These are phyloP conservation scores for Coccomyxa sp. DNA, from an alignment of 139 green algal species.

Conservation along the genomic window DNA sequence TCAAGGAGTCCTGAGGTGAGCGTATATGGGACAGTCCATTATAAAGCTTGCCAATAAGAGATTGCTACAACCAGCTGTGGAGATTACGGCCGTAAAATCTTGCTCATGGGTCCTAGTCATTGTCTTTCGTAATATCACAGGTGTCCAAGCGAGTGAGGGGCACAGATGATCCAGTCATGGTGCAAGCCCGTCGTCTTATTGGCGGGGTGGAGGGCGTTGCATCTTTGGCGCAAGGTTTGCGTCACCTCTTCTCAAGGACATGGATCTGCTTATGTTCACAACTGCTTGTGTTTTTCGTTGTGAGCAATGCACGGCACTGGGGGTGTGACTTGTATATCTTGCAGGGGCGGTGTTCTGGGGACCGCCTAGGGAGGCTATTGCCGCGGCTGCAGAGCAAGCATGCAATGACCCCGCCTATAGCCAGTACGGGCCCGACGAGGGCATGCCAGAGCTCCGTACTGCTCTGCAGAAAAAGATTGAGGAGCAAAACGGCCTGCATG, in stretches of 20 bases:
- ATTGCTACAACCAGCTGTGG: too few species aligned
- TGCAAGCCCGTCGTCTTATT: slow-evolving; percentile 59
- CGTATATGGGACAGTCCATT: too few species aligned
- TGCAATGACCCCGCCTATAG: slow-evolving; percentile 9
- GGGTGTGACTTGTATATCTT: background rate
- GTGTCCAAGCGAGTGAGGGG: slow-evolving; percentile 47
- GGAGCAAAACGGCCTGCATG: slow-evolving; percentile 59
- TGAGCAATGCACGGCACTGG: background rate
- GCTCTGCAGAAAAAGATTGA: slow-evolving; percentile 72
- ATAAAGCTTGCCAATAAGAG: too few species aligned
- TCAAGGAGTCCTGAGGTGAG: too few species aligned
- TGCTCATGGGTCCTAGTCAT: too few species aligned
- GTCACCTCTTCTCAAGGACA: slow-evolving; percentile 19
- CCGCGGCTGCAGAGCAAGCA: slow-evolving; percentile 20
- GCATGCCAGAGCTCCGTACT: slow-evolving; percentile 64
- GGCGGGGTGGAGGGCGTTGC: slow-evolving; percentile 32
- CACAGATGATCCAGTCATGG: slow-evolving; percentile 69
- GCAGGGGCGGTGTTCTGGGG: slow-evolving; percentile 76
- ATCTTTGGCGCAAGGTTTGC: slow-evolving; percentile 69
- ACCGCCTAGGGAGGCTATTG: slow-evolving; percentile 59
- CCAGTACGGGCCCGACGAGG: slow-evolving; percentile 71
- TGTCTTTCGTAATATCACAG: background rate
- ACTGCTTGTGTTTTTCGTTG: background rate
- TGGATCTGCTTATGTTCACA: background rate
- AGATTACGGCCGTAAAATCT: too few species aligned